These are phyloP conservation scores for Exutisphaerella laricina DNA, from an alignment of 2,329 filamentous ascomycete species.

Conservation along the genomic window DNA sequence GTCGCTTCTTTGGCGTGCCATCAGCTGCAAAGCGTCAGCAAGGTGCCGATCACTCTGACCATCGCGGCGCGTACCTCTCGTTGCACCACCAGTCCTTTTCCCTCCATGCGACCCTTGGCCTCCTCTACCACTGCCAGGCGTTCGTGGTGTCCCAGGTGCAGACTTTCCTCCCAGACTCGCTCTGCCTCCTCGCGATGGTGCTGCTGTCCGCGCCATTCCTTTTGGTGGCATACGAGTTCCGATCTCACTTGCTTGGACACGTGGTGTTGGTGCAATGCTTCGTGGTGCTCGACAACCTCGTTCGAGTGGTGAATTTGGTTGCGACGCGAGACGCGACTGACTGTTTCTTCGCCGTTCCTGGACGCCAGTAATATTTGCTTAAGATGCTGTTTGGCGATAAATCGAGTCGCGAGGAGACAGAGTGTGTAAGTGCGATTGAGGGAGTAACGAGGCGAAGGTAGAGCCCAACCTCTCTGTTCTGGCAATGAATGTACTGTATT, in stretches of 20 bases:
- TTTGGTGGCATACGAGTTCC: constrained; percentile 6
- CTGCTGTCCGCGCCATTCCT: constrained; percentile 24
- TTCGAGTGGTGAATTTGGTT: background rate
- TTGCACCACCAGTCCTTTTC: constrained; percentile 10
- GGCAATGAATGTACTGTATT: too few relatives aligned
- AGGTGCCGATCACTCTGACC: background rate
- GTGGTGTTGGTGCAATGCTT: background rate
- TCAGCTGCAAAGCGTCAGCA: background rate
- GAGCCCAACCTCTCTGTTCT: too few relatives aligned
- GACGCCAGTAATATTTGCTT: too few relatives aligned
- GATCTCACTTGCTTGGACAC: too few relatives aligned
- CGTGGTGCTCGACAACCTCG: background rate
- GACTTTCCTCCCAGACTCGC: constrained; percentile 20
- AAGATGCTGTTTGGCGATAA: too few relatives aligned
- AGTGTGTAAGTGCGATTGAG: too few relatives aligned
- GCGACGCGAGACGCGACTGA: too few relatives aligned
- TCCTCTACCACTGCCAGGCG: background rate
- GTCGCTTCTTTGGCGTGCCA: constrained; percentile 24
- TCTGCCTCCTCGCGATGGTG: constrained; percentile 13
- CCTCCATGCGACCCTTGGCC: background rate
- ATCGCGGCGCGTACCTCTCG: background rate
- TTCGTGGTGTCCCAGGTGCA: background rate
- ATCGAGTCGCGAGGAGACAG: too few relatives aligned
- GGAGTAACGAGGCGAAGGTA: too few relatives aligned
- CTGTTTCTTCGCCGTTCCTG: too few relatives aligned